These are phyloP conservation scores for Podospora sp. DNA, from an alignment of 495 filamentous ascomycete genomes.

Conservation along the genomic window DNA sequence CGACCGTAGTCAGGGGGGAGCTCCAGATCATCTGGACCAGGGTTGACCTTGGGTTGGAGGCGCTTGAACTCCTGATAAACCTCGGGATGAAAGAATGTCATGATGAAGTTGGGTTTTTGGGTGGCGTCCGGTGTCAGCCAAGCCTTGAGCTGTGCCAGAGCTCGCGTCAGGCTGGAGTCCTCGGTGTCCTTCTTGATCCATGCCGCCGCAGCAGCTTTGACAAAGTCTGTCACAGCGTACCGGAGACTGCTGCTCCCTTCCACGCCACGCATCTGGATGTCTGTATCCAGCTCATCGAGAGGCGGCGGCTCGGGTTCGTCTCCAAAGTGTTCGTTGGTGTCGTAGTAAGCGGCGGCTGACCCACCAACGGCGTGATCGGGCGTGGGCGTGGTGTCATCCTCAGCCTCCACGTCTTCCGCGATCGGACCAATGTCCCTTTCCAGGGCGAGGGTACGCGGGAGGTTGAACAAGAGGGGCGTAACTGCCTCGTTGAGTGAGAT, in stretches of 20 bases:
- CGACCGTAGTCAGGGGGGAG: conserved; percentile 59
- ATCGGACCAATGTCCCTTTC: conserved; percentile 55
- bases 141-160: conserved; percentile 30
- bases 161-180: conserved; percentile 26
- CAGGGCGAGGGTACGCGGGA: conserved; percentile 58
- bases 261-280: conserved; percentile 37
- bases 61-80: conserved; percentile 63
- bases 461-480: conserved; percentile 70
- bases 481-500: conserved; percentile 75
- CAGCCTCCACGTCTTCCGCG: conserved; percentile 30
- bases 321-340: conserved; percentile 35
- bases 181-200: conserved; percentile 26
- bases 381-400: conserved; percentile 31
- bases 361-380: conserved; percentile 24
- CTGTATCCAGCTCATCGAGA: conserved; percentile 33
- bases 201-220: conserved; percentile 25
- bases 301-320: conserved; percentile 30
- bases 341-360: conserved; percentile 45
- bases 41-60: conserved; percentile 59
- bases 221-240: conserved; percentile 22
- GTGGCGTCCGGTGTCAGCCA: conserved; percentile 28
- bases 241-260: conserved; percentile 39
- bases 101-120: conserved; percentile 43
- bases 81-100: conserved; percentile 67
- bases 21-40: conserved; percentile 40